Evolutionary conservation across 805 yeast genomes (phyloP), one percentile per base, ranked within the genome.

Genomic region (Torulaspora maleeae): DNA sequence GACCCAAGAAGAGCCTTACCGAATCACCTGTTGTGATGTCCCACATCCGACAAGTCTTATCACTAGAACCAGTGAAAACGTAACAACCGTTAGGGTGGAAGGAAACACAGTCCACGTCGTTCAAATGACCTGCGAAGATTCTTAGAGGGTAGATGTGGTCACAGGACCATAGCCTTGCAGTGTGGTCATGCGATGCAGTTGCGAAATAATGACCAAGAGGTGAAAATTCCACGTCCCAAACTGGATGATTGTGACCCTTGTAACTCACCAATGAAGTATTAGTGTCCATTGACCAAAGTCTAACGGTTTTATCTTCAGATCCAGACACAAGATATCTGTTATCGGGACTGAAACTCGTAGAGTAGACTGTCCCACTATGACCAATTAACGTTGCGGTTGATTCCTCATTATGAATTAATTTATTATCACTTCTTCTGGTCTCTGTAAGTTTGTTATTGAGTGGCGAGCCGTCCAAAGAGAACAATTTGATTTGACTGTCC

Each of bases 1-100:
- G 97, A 1, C 96, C 97, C 65, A 88, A 79, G 64, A 93, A 91
- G 8, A 93, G 81, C 51, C 99, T 77, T 24, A 90, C 97, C 33
- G 95, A 81, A 52, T 80, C 82, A 32, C 99, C 99, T 34, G 82
- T 77, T 29, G 82, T 78, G 20, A 93, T 81, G 65, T 93, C 99
- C 99, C 99, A 93, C 97, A 93, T 90, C 52, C 99, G 76, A 60
- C 95, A 84, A 0, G 98, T 88, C 68, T 89, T 88, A 68, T 93
- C 99, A 51, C 90, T 79, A 5, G 96, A 87, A 5, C 99, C 99
- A 0, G 99, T 91, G 60, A 93, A 82, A 5, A 93, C 81, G 63
- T 93, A 93, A 39, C 90, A 85, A 7, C 96, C 90, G 65, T 93
- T 93, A 20, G 99, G 98, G 69, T 93, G 99, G 77, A 91, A 93